A percentile compares a stretch with the other conserved stretches of the same genome.
Evolutionary conservation across 1,139 yeast species (phyloP).

Genomic region (Pneumocystis murina): DNA sequence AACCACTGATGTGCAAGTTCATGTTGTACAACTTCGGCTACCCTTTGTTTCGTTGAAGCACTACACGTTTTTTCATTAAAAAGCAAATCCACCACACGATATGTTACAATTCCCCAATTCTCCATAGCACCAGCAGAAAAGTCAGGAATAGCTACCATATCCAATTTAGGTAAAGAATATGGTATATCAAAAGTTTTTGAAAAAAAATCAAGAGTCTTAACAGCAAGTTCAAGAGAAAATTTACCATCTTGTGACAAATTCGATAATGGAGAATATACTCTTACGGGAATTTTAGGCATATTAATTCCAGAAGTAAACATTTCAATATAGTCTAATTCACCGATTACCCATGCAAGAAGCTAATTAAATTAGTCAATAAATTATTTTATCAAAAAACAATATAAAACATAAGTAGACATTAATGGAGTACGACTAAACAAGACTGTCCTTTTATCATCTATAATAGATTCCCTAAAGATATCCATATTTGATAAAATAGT

Average conservation of each 20-base stretch:
- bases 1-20: slow-evolving; percentile 92
- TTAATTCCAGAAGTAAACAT: slow-evolving; percentile 33
- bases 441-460: slow-evolving; percentile 40
- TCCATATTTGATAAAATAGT: slow-evolving; percentile 70
- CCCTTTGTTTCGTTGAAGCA: slow-evolving; percentile 55
- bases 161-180: slow-evolving; percentile 71
- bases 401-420: slow-evolving; percentile 50
- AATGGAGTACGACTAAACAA: slow-evolving; percentile 49
- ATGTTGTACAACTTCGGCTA: slow-evolving; percentile 77
- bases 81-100: slow-evolving; percentile 62
- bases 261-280: slow-evolving; percentile 71
- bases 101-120: slow-evolving; percentile 78
- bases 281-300: slow-evolving; percentile 46
- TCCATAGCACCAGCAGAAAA: slow-evolving; percentile 87
- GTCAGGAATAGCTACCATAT: slow-evolving; percentile 68
- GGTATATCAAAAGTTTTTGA: slow-evolving; percentile 56
- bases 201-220: slow-evolving; percentile 58
- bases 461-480: slow-evolving; percentile 26
- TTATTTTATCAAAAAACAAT: background rate
- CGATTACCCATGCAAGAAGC: slow-evolving; percentile 65
- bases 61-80: slow-evolving; percentile 54
- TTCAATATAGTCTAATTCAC: slow-evolving; percentile 65
- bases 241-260: slow-evolving; percentile 43
- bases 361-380: background rate
- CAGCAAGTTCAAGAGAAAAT: slow-evolving; percentile 58